phyloP scores from a whole-genome alignment of 257 asterid genomes.

The Lycium barbarum region DNA sequence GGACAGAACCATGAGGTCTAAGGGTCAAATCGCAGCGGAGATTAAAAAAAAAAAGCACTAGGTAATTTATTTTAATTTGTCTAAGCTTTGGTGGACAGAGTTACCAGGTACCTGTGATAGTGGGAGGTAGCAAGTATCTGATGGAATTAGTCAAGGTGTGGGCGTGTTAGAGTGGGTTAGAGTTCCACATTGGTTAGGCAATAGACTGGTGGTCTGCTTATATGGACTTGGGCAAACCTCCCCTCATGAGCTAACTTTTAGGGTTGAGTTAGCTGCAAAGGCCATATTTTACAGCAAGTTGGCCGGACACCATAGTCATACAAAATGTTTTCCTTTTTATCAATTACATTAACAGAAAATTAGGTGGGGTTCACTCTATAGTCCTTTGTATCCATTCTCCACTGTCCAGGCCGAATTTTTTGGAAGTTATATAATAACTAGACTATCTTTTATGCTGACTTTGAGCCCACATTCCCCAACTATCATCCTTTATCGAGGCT shows the following conservation, averaged over 20 bases:
- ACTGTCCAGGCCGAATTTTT: neutral
- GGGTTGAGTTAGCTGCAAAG: no score
- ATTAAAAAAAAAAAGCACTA: neutral
- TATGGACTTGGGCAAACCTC: no score
- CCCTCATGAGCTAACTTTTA: no score
- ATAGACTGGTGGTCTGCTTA: no score
- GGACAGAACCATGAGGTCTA: neutral
- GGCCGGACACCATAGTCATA: neutral
- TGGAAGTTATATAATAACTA: neutral
- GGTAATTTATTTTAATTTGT: neutral
- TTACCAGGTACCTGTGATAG: neutral
- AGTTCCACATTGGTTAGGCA: no score
- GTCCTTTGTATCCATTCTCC: slow-evolving; percentile 3
- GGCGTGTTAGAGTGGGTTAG: no score
- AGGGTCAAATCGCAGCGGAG: neutral
- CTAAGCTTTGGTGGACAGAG: neutral
- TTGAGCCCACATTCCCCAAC: neutral
- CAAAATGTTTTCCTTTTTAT: neutral
- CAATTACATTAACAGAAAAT: neutral
- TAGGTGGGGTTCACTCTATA: neutral
- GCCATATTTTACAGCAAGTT: no score
- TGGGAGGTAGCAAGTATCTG: neutral
- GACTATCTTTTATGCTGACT: neutral
- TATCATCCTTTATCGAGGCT: neutral
- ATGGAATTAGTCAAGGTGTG: neutral